Conservation (phyloP, 805 yeast genomes). For the Hanseniaspora nectarophila region DNA sequence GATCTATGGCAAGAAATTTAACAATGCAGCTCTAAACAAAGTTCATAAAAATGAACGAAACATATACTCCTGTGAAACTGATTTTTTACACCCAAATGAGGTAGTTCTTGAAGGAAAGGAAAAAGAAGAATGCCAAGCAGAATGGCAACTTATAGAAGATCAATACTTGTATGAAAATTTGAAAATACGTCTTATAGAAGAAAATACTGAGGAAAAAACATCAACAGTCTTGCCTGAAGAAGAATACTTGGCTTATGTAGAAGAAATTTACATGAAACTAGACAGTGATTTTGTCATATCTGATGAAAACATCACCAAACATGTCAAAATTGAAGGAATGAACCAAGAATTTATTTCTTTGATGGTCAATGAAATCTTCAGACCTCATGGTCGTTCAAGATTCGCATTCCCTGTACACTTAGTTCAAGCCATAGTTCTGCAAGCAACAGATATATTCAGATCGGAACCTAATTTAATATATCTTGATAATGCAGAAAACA, state of each 20-base stretch:
- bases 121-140: neutral
- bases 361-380: slow-evolving; percentile 52
- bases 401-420: slow-evolving; percentile 74
- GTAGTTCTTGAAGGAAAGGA: neutral
- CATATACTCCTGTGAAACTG: slow-evolving; percentile 3
- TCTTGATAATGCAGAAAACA: slow-evolving; percentile 24
- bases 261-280: neutral
- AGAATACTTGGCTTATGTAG: neutral
- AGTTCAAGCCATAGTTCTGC: slow-evolving; percentile 68
- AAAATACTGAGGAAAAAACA: slow-evolving; percentile 22
- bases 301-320: slow-evolving; percentile 19
- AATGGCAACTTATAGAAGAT: slow-evolving; percentile 2
- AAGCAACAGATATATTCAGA: slow-evolving; percentile 51
- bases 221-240: slow-evolving; percentile 18
- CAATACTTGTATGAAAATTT: slow-evolving; percentile 27
- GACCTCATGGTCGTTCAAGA: slow-evolving; percentile 27
- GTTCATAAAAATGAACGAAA: neutral
- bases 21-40: neutral
- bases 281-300: neutral
- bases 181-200: slow-evolving; percentile 30
- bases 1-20: neutral
- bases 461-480: slow-evolving; percentile 69
- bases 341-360: slow-evolving; percentile 44
- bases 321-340: slow-evolving; percentile 33
- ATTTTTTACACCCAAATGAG: slow-evolving; percentile 6